These are phyloP conservation scores for Aspergillus asperescens DNA, from an alignment of 495 filamentous ascomycete genomes.

Conservation along the genomic window DNA sequence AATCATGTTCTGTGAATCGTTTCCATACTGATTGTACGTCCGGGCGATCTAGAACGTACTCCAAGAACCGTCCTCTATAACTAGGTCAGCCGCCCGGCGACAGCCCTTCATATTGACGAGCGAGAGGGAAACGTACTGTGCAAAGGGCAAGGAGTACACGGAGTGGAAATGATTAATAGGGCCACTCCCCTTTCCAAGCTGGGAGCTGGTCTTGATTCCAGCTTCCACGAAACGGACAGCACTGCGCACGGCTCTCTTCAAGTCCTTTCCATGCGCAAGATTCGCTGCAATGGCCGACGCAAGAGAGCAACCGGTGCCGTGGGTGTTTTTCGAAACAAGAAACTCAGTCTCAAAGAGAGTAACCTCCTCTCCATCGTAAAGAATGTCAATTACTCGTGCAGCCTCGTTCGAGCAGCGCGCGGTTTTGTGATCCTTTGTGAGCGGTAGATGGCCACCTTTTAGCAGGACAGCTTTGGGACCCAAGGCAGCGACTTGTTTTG, in stretches of 20 bases:
- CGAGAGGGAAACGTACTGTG: conserved; percentile 59
- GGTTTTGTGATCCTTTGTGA: conserved; percentile 53
- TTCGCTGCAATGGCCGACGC: conserved; percentile 91
- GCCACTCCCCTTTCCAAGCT: conserved; percentile 74
- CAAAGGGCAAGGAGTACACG: conserved; percentile 69
- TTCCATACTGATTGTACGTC: conserved; percentile 70
- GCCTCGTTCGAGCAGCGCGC: conserved; percentile 53
- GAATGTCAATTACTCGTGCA: conserved; percentile 66
- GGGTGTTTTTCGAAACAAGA: conserved; percentile 70
- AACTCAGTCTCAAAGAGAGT: conserved; percentile 63
- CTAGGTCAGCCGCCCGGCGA: conserved; percentile 6
- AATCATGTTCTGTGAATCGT: conserved; percentile 69
- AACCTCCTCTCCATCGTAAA: conserved; percentile 54
- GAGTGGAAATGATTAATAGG: conserved; percentile 96
- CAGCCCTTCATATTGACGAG: neutral
- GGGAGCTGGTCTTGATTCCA: conserved; percentile 70
- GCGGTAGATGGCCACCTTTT: conserved; percentile 88
- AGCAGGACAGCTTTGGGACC: conserved; percentile 78
- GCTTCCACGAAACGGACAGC: conserved; percentile 78
- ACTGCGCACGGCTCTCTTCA: conserved; percentile 59
- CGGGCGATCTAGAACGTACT: conserved; percentile 70
- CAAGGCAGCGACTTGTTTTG: conserved; percentile 56
- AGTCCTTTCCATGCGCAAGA: conserved; percentile 59
- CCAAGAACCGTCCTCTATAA: conserved; percentile 69
- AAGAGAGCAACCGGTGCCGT: conserved; percentile 92